Conservation (phyloP, 768 basidiomycete genomes). For the Fibroporia radiculosa region DNA sequence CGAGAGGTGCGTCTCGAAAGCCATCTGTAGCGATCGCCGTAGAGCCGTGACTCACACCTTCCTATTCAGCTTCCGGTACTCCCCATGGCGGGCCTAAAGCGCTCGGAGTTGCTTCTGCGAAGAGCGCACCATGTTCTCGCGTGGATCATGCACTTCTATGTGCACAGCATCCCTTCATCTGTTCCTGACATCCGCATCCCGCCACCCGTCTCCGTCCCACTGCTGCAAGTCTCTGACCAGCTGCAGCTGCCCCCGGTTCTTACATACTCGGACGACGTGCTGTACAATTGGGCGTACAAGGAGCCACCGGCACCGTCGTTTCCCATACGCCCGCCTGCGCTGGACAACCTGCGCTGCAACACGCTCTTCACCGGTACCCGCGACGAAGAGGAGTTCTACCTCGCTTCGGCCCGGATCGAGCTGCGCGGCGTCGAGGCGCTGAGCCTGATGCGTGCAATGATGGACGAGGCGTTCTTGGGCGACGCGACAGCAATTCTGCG, state of each 20-base stretch:
- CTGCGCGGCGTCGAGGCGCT: slow-evolving; percentile 78
- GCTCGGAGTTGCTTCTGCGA: slow-evolving; percentile 40
- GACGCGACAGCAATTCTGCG: slow-evolving; percentile 41
- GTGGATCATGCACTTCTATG: slow-evolving; percentile 50
- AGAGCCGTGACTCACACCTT: slow-evolving; percentile 1
- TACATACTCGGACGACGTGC: slow-evolving; percentile 87
- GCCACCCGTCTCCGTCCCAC: slow-evolving; percentile 60
- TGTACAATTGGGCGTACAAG: slow-evolving; percentile 69
- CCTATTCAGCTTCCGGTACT: slow-evolving; percentile 33
- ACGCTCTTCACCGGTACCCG: slow-evolving; percentile 70
- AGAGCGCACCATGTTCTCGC: slow-evolving; percentile 49
- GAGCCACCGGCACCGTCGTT: slow-evolving; percentile 9
- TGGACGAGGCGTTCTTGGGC: slow-evolving; percentile 83
- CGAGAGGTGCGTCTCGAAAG: slow-evolving; percentile 26
- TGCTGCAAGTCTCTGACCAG: slow-evolving; percentile 58
- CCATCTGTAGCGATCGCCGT: slow-evolving; percentile 1
- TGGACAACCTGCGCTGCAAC: slow-evolving; percentile 54
- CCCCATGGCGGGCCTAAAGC: slow-evolving; percentile 25
- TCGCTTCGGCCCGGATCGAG: slow-evolving; percentile 81
- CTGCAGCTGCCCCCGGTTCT: slow-evolving; percentile 82
- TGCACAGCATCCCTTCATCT: slow-evolving; percentile 31
- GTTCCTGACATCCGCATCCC: slow-evolving; percentile 51
- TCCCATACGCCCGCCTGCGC: slow-evolving; percentile 28
- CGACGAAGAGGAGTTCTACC: slow-evolving; percentile 85
- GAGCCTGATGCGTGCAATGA: slow-evolving; percentile 73